These are phyloP conservation scores for Tetrapyrgos nigripes DNA, from an alignment of 1,284 basidiomycete genomes.

Conservation along the genomic window DNA sequence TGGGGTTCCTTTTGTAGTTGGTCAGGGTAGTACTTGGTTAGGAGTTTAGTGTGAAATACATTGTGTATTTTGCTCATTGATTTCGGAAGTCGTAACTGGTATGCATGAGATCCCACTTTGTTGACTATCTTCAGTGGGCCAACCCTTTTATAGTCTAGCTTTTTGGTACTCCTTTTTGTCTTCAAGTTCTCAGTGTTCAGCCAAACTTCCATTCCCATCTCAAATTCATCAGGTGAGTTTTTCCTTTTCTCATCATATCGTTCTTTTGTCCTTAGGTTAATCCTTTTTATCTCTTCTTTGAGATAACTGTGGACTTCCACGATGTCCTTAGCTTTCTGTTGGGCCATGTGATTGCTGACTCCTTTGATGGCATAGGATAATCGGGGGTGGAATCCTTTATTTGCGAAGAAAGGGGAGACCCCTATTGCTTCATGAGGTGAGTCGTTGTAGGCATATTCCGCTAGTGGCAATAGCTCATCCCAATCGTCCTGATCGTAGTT, in stretches of 20 bases:
- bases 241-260: neutral
- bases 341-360: neutral
- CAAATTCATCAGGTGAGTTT: neutral
- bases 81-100: neutral
- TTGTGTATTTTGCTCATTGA: neutral
- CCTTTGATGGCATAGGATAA: neutral
- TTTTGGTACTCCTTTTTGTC: too few species aligned
- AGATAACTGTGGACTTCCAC: neutral
- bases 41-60: too few species aligned
- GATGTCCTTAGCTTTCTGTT: neutral
- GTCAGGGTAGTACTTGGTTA: too few species aligned
- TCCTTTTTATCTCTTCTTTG: neutral
- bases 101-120: neutral
- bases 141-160: neutral
- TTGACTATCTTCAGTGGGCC: neutral
- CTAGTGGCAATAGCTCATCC: neutral
- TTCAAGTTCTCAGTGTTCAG: neutral
- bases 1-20: too few species aligned
- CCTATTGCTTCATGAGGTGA: neutral
- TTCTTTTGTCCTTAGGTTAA: neutral
- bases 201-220: neutral
- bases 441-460: neutral
- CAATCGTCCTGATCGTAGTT: conserved; percentile 5
- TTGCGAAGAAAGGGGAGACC: conserved; percentile 1
- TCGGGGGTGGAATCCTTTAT: conserved; percentile 1